These are phyloP conservation scores for Flueggea neowawraea DNA, from an alignment of 441 rosid genomes.

Conservation along the genomic window DNA sequence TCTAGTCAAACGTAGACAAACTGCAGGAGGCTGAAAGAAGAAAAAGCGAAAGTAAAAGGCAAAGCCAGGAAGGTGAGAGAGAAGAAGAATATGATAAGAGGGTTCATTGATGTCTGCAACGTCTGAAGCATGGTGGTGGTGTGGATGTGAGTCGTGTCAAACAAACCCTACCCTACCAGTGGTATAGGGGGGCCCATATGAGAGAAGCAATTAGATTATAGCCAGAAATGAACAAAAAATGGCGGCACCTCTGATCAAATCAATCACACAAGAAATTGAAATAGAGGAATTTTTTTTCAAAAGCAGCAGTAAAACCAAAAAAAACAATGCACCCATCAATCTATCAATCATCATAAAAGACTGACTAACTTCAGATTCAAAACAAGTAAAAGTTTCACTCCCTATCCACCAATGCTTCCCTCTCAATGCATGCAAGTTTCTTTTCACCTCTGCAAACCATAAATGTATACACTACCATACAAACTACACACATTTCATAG, in stretches of 20 bases:
- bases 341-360: constrained; percentile 40
- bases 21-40: constrained; percentile 17
- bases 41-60: constrained; percentile 30
- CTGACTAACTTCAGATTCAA: constrained; percentile 10
- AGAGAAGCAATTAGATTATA: constrained; percentile 21
- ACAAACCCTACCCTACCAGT: constrained; percentile 19
- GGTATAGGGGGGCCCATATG: constrained; percentile 32
- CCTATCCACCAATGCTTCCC: neutral
- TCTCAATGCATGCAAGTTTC: constrained; percentile 48
- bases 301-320: constrained; percentile 7
- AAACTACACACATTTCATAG: neutral
- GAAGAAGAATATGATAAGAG: constrained; percentile 10
- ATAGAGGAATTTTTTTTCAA: constrained; percentile 3
- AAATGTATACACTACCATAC: neutral
- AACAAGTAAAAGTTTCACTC: neutral
- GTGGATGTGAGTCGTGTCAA: constrained; percentile 51
- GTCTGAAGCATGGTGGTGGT: constrained; percentile 22
- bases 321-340: constrained; percentile 15
- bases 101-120: constrained; percentile 24
- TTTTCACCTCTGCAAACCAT: constrained; percentile 25
- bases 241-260: constrained; percentile 85
- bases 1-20: constrained; percentile 44
- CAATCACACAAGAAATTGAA: constrained; percentile 34
- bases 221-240: constrained; percentile 43
- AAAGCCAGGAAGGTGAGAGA: constrained; percentile 9